A percentile compares a stretch with the other conserved stretches of the same genome.
phyloP scores from a whole-genome alignment of 352 stramenopile genomes.

The Pythium phragmitis region DNA sequence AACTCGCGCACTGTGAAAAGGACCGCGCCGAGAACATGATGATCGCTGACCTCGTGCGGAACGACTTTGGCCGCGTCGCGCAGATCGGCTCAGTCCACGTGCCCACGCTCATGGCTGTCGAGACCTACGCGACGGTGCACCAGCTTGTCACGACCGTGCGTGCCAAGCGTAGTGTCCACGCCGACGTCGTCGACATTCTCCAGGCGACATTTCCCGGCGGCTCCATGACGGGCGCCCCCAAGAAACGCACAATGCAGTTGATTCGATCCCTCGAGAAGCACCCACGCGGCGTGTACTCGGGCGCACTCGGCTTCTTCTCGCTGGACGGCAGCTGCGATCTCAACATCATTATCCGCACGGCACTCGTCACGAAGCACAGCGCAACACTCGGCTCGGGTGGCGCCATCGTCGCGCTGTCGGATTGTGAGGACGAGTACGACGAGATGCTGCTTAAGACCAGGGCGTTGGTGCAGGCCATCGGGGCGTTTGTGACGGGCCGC shows the following conservation, averaged over 20 bases:
- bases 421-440: slow-evolving; percentile 92
- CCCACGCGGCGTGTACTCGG: slow-evolving; percentile 94
- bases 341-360: slow-evolving; percentile 98
- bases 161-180: slow-evolving; percentile 51
- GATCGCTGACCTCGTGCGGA: slow-evolving; percentile 96
- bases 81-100: slow-evolving; percentile 91
- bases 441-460: slow-evolving; percentile 92
- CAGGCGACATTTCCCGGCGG: slow-evolving; percentile 95
- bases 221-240: slow-evolving; percentile 98
- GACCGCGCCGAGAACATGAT: slow-evolving; percentile 97
- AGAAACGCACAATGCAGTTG: slow-evolving; percentile 96
- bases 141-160: slow-evolving; percentile 97
- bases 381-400: slow-evolving; percentile 93
- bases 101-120: slow-evolving; percentile 92
- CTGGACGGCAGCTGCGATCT: slow-evolving; percentile 95
- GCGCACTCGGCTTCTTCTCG: slow-evolving; percentile 94
- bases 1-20: slow-evolving; percentile 88
- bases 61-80: slow-evolving; percentile 95
- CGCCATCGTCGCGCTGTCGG: slow-evolving; percentile 94
- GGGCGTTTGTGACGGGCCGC: slow-evolving; percentile 50
- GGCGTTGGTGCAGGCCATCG: slow-evolving; percentile 61
- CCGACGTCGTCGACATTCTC: slow-evolving; percentile 89
- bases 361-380: slow-evolving; percentile 80
- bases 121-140: slow-evolving; percentile 96
- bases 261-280: slow-evolving; percentile 91